Conservation (phyloP, 768 basidiomycete species). For the Lentinula sp. region DNA sequence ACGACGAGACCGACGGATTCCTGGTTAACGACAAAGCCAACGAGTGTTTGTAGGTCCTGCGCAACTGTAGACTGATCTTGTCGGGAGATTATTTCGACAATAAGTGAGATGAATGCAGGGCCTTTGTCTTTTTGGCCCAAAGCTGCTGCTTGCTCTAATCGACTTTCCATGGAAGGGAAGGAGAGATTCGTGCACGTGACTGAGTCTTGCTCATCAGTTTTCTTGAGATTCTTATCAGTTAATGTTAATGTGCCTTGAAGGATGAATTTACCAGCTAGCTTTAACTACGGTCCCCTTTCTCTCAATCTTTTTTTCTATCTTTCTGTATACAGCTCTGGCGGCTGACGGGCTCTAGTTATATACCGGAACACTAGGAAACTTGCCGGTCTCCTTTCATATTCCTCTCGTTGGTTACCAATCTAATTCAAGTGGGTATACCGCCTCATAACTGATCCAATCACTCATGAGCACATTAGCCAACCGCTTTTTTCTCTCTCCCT, state of each 20-base stretch:
- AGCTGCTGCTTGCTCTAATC: slow-evolving; percentile 53
- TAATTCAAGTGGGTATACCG: slow-evolving; percentile 8
- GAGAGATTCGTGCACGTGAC: background rate
- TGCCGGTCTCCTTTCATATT: slow-evolving; percentile 2
- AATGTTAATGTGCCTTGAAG: background rate
- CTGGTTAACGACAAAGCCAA: slow-evolving; percentile 78
- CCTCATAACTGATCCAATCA: slow-evolving; percentile 7
- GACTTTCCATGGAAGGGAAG: slow-evolving; percentile 49
- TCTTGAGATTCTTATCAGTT: background rate
- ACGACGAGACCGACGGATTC: slow-evolving; percentile 82
- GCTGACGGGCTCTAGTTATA: background rate
- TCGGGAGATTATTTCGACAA: slow-evolving; percentile 59
- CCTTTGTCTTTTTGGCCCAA: slow-evolving; percentile 85
- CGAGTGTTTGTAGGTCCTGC: slow-evolving; percentile 60
- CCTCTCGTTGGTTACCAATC: background rate
- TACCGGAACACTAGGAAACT: background rate
- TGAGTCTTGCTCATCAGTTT: background rate
- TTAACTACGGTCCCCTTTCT: no score
- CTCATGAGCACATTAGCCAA: slow-evolving; percentile 5
- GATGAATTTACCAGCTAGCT: no score
- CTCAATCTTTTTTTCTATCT: no score
- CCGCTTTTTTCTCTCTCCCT: slow-evolving; percentile 5
- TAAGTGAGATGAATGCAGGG: slow-evolving; percentile 62
- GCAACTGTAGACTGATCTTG: slow-evolving; percentile 37
- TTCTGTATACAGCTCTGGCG: background rate